Base-by-base conservation (phyloP, 805 yeast species). In the Wickerhamiella occidentalis region DNA sequence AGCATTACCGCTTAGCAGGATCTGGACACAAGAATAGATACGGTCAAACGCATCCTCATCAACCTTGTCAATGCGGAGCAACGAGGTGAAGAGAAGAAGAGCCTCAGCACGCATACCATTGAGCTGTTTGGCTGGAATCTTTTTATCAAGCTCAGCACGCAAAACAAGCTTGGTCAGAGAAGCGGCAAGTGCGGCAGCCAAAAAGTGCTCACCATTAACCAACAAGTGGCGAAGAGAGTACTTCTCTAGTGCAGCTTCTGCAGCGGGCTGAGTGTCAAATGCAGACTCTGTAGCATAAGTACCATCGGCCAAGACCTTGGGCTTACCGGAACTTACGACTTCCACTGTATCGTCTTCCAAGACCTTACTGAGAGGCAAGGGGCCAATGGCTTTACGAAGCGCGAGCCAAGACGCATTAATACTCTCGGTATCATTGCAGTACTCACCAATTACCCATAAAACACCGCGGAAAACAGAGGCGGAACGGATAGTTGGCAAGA, bases 11-110 rank as follows among this genome's bases (percentile, higher is more conserved):
- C 48, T 47, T 15, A 48, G n/a, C 58, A 94, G 73, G 52, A 83
- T 78, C 58, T 84, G 79, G 58, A 92, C 77, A 63, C 90, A 88
- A n/a, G 90, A 74, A 65, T 87, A 71, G 50, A 92, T 81, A 69
- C 97, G 79, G 68, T 92, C 98, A n/a, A 83, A 78, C 2, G 96
- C 85, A 68, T 94, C 99, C 68, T 92, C 98, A 62, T 92, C 96
- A 54, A 90, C 87, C 15, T 74, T 65, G 45, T 95, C 95, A 37
- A 79, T 90, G 62, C 98, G 78, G 53, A 92, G 71, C 46, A 90
- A 81, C 30, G 96, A 85, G 49, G 94, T 95, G 79, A 94, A 76
- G 52, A 86, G 82, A 59, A 92, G 76, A 71, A 90, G 74, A 13
- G 96, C 96, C 69, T 92, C 98, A 19, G 97, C 97, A 59, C 82